Evolutionary conservation across 179 eudicot genomes (phyloP), one percentile per base, ranked within the genome.

Genomic region (Dionaea muscipula): DNA sequence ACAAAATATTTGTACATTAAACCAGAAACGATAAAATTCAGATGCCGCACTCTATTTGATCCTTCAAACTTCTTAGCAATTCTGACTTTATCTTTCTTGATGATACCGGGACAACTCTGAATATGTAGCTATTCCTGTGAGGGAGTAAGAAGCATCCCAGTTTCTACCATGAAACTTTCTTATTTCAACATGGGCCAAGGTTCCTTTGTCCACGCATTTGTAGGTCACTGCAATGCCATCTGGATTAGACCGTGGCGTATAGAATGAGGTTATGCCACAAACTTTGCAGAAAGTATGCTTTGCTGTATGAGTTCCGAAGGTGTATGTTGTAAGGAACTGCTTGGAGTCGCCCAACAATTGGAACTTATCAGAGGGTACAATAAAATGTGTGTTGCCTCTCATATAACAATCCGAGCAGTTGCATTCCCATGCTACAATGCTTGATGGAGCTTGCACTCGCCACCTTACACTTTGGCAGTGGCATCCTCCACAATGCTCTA

Each of bases 221-320:
- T 69, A 68, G 15, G 84, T 81, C 45, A 86, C 63, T 6, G 82
- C 78, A 27, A 90, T 40, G 10, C 94, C 95, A 67, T 90, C 94
- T 0, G 97, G 97, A 52, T 90, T 90, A 0, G 94, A 81, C 11
- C 81, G 63, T 1, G 97, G 94, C 11, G 57, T 60, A 53, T 83
- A 86, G 53, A 90, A 86, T 0, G 97, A 90, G n/a, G 97, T 90
- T 57, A 90, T 77, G 21, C 97, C 97, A 51, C 95, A 90, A 3
- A 78, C 64, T 43, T 68, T 78, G 56, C 94, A 90, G 70, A 90
- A 90, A 16, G 76, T 90, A 60, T 90, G 97, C 55, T 90, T 72
- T 6, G 97, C 97, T n/a, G 80, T 80, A 59, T 72, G 90, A 18
- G 90, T 76, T 16, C 87, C 87, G 31, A 78, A 90, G 13, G 94